These are phyloP conservation scores for Medicago arabica DNA, from an alignment of 306 rosid genomes.

Conservation along the genomic window DNA sequence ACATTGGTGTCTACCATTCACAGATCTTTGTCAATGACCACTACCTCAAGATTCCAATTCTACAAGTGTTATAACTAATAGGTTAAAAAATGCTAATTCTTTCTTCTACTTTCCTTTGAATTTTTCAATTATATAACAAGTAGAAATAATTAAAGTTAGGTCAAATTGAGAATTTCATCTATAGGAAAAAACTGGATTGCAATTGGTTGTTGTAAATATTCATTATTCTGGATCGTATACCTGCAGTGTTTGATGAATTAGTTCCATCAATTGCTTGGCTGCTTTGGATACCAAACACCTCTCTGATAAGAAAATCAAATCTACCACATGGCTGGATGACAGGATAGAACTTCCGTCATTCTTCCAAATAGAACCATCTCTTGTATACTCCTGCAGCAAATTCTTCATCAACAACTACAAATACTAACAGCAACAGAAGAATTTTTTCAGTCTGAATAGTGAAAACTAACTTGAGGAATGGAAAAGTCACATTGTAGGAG, in stretches of 20 bases:
- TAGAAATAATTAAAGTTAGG: neutral
- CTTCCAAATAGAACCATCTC: slow-evolving; percentile 57
- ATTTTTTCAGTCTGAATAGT: slow-evolving; percentile 42
- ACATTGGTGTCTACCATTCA: too few relatives aligned
- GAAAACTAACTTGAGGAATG: slow-evolving; percentile 68
- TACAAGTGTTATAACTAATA: too few relatives aligned
- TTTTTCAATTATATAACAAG: neutral
- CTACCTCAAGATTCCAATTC: too few relatives aligned
- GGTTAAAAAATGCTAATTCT: neutral
- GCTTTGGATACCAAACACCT: slow-evolving; percentile 87
- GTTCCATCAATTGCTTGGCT: slow-evolving; percentile 75
- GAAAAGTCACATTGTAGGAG: slow-evolving; percentile 85
- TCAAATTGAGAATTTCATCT: neutral
- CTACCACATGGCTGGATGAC: slow-evolving; percentile 64
- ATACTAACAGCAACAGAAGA: slow-evolving; percentile 36
- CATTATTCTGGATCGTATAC: slow-evolving; percentile 46
- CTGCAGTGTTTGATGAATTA: slow-evolving; percentile 88
- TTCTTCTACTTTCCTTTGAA: neutral
- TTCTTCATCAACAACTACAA: slow-evolving; percentile 40
- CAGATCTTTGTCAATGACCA: too few relatives aligned
- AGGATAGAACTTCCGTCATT: slow-evolving; percentile 45
- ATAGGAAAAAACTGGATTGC: slow-evolving; percentile 15
- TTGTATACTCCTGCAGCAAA: slow-evolving; percentile 62
- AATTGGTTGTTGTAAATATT: slow-evolving; percentile 13
- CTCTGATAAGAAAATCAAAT: slow-evolving; percentile 82